Base-by-base conservation (phyloP, 2,329 filamentous ascomycete species). In the Epichloe hybrida region DNA sequence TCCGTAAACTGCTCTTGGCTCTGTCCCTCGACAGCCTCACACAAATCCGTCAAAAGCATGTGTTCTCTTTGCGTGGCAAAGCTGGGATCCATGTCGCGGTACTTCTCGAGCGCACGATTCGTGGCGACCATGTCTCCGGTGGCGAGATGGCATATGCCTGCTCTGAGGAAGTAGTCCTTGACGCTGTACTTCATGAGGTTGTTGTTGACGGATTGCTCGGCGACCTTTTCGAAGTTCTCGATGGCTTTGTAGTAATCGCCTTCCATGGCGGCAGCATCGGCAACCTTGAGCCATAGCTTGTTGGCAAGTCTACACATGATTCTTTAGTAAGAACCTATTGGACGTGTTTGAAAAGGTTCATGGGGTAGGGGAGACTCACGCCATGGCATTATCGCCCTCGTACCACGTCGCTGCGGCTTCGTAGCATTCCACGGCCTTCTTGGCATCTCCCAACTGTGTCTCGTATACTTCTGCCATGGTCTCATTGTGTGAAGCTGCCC, bases 161-260 rank as follows among this genome's bases (percentile, higher is more conserved):
- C 88, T 72, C 96, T 95, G 62, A 97, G 77, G 62, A 96, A 83
- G 71, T 96, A 96, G 57, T 96, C 89, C 69, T 96, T 97, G 56
- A 97, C 88, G 46, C 81, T 88, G 80, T 88, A 95, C 65, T 84
- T 86, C 86, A 94, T 91, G 52, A 95, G 74, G 67, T 94, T 93
- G 73, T 94, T 96, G 67, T 83, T 83, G 60, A 95, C 82, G 37
- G 84, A 85, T 42, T 79, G 77, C 52, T 79, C 76, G 41, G 88
- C 86, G 46, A 96, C 88, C 62, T 84, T 83, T 67, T 97, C 91
- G 70, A 86, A 96, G 58, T 83, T 77, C 55, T 84, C 77, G 59
- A 90, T 88, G 51, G 88, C 80, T 68, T 84, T 88, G 72, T 83
- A 83, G 72, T 95, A 96, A 64, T 96, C 87, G 53, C 73, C 80